Evolutionary conservation across 1,139 yeast species (phyloP), one percentile per base, ranked within the genome.

Genomic region (Lodderomyces parapsilosis): DNA sequence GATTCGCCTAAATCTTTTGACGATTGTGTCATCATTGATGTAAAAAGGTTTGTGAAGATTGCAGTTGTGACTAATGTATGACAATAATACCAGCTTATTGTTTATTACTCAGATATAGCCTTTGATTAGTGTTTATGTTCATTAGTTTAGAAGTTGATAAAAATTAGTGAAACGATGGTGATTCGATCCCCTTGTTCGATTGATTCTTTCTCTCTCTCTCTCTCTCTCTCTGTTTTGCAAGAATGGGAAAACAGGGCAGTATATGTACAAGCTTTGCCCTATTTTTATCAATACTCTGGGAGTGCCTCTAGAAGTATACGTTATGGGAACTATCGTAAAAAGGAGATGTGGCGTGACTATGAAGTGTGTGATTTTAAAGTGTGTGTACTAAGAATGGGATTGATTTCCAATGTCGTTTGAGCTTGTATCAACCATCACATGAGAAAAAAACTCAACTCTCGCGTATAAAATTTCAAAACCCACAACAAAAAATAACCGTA

Each of bases 21-120:
- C 11, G 45, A 41, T 40, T 48, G 49, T 23, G 49, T 43, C 49
- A 48, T 48, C 5, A 14, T 15, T 13, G 10, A 34, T 7, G 25
- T 5, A 13, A 24, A 15, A 6, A n/a, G n/a, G n/a, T n/a, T 17
- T 27, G 14, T 19, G 2, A 20, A 24, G 15, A 4, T 11, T 30
- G 13, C 15, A 2, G 18, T 36, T 24, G 22, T 15, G 15, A 9
- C 5, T 6, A n/a, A 15, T 9, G 7, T 32, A 10, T 36, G 11
- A 30, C 43, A 43, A 40, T 43, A 43, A 43, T 35, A 22, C 46
- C 43, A 40, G 46, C 36, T 43, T 43, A 43, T 39, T 40, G 46
- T 37, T 8, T 30, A 39, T 22, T 39, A 13, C 20, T 5, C 28
- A 18, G 14, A 18, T 35, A 5, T 11, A 17, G 20, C 10, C 19